A percentile compares a stretch with the other conserved stretches of the same genome.
Evolutionary conservation across 345 rosid genomes (phyloP).

Genomic region (Conringia planisiliqua): DNA sequence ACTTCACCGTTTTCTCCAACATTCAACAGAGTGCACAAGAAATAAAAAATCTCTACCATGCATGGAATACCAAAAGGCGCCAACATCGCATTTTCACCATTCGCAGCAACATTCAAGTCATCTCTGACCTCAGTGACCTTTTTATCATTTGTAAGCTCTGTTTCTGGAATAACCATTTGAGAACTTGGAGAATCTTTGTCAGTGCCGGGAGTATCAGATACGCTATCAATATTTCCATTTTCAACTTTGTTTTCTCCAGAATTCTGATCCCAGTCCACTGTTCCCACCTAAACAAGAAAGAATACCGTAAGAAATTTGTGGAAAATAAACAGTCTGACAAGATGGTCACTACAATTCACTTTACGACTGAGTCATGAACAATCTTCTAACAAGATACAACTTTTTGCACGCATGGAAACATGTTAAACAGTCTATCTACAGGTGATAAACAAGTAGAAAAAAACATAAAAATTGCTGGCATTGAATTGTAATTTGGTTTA

Average conservation of each 20-base stretch:
- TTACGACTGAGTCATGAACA: slow-evolving; percentile 1
- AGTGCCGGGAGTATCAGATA: slow-evolving; percentile 36
- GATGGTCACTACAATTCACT: slow-evolving; percentile 5
- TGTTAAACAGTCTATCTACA: slow-evolving; percentile 5
- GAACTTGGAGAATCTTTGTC: slow-evolving; percentile 28
- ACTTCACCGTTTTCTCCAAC: slow-evolving; percentile 47
- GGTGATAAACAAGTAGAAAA: not conserved
- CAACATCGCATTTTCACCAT: slow-evolving; percentile 42
- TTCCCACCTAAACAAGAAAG: slow-evolving; percentile 41
- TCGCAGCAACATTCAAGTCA: slow-evolving; percentile 38
- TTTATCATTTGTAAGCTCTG: slow-evolving; percentile 32
- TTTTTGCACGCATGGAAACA: not conserved
- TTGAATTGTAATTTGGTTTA: slow-evolving; percentile 11
- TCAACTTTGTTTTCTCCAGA: slow-evolving; percentile 39
- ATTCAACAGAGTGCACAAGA: slow-evolving; percentile 65
- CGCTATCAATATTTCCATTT: slow-evolving; percentile 41
- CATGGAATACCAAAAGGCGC: slow-evolving; percentile 71
- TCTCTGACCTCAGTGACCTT: slow-evolving; percentile 28
- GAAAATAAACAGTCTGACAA: not conserved
- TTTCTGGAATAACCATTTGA: slow-evolving; percentile 23
- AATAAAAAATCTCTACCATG: slow-evolving; percentile 73
- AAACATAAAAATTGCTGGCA: not conserved
- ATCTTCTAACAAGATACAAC: not conserved
- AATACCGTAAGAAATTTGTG: slow-evolving; percentile 15
- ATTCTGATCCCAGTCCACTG: slow-evolving; percentile 35